Conservation (phyloP, 2,329 filamentous ascomycete species). For the Pseudogymnoascus destructans region DNA sequence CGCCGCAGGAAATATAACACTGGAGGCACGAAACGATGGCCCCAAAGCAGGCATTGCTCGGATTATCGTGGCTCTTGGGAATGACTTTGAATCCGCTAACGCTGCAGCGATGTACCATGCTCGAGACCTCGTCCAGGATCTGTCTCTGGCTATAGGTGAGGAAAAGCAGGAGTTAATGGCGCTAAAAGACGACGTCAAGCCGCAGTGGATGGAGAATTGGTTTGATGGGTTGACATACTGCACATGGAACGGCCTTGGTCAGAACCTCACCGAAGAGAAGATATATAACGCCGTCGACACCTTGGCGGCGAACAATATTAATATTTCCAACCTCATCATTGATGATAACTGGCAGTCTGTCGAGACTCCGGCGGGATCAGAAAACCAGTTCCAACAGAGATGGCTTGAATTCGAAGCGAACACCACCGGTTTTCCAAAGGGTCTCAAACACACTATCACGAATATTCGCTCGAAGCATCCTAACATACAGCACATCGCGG, state of each 20-base stretch:
- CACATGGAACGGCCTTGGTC: constrained; percentile 92
- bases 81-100: constrained; percentile 61
- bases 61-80: constrained; percentile 58
- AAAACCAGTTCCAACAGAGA: constrained; percentile 43
- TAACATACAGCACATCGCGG: constrained; percentile 68
- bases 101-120: constrained; percentile 80
- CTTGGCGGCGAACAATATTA: constrained; percentile 58
- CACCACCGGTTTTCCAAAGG: constrained; percentile 61
- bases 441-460: constrained; percentile 57
- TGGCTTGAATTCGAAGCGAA: constrained; percentile 86
- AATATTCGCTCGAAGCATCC: constrained; percentile 57
- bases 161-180: constrained; percentile 34
- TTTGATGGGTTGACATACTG: constrained; percentile 90
- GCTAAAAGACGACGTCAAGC: constrained; percentile 36
- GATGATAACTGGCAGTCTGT: constrained; percentile 95
- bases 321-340: constrained; percentile 77
- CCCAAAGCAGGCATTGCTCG: constrained; percentile 39
- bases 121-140: constrained; percentile 45
- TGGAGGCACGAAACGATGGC: constrained; percentile 62
- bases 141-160: constrained; percentile 33
- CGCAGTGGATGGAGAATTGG: constrained; percentile 72
- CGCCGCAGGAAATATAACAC: constrained; percentile 48
- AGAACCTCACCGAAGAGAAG: constrained; percentile 67
- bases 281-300: constrained; percentile 62
- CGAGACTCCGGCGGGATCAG: constrained; percentile 31